phyloP scores from a whole-genome alignment of 2,329 filamentous ascomycete genomes.

The Sclerotinia sclerotiorum region DNA sequence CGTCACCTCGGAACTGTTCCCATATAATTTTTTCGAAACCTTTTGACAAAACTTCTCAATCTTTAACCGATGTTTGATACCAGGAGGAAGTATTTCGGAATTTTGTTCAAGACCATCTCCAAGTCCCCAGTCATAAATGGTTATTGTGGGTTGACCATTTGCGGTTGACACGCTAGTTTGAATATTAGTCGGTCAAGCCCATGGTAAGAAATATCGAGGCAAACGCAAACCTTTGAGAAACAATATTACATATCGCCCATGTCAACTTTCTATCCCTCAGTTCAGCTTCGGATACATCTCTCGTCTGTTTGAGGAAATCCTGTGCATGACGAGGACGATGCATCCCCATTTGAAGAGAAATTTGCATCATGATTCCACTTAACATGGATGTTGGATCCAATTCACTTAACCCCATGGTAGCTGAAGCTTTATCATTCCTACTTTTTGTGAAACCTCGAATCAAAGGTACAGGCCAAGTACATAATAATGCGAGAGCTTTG shows the following conservation, averaged over 20 bases:
- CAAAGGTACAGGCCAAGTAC: constrained; percentile 38
- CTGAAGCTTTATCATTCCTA: constrained; percentile 23
- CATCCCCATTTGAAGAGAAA: constrained; percentile 36
- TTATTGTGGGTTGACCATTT: constrained; percentile 65
- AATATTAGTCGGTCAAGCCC: neutral
- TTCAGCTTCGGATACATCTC: constrained; percentile 29
- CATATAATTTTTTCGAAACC: constrained; percentile 56
- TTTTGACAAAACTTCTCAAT: constrained; percentile 60
- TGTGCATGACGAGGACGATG: constrained; percentile 34
- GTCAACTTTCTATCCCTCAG: constrained; percentile 58
- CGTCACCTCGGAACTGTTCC: constrained; percentile 48
- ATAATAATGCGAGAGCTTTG: constrained; percentile 37
- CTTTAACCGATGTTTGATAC: constrained; percentile 50
- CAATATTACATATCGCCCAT: constrained; percentile 68
- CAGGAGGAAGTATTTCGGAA: constrained; percentile 50
- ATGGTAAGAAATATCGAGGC: neutral
- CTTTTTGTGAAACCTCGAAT: constrained; percentile 30
- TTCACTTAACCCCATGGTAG: constrained; percentile 23
- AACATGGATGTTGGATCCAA: constrained; percentile 35
- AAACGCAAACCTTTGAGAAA: constrained; percentile 59
- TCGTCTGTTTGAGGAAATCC: constrained; percentile 31
- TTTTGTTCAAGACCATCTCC: constrained; percentile 45
- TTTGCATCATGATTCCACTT: constrained; percentile 37
- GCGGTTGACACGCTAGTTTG: constrained; percentile 58
- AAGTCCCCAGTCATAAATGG: constrained; percentile 59